These are phyloP conservation scores for Chrysopogon serrulatus DNA, from an alignment of 176 grass and related monocot species.

Conservation along the genomic window DNA sequence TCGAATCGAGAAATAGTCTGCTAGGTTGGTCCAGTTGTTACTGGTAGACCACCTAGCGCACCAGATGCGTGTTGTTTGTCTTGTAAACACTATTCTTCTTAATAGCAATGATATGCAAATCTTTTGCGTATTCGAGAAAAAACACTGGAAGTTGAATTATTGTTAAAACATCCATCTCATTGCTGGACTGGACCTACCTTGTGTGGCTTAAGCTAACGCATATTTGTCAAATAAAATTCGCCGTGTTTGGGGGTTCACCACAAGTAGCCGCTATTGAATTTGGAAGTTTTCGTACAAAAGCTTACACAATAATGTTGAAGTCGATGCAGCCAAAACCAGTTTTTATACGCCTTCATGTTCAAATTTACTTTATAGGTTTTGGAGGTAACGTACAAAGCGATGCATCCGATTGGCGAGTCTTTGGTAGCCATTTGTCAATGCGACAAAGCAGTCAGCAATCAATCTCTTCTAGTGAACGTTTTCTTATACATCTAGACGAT, in stretches of 20 bases:
- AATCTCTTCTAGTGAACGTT: not conserved
- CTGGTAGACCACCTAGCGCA: too few species aligned
- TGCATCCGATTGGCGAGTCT: not conserved
- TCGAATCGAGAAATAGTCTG: too few species aligned
- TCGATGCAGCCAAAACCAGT: not conserved
- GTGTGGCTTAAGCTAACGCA: not conserved
- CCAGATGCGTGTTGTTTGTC: too few species aligned
- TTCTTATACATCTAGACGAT: not conserved
- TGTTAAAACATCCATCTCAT: not conserved
- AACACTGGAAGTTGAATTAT: not conserved
- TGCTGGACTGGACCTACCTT: not conserved
- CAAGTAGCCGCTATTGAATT: not conserved
- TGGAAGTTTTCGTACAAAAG: not conserved
- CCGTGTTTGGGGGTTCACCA: not conserved
- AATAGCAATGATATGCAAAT: too few species aligned
- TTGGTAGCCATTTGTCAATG: not conserved
- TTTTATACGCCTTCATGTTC: not conserved
- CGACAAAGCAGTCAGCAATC: slow-evolving; percentile 13
- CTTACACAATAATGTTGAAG: not conserved
- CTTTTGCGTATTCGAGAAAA: too few species aligned
- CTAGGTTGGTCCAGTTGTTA: too few species aligned
- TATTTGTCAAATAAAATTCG: slow-evolving; percentile 5
- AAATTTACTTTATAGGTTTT: slow-evolving; percentile 21
- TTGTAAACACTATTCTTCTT: too few species aligned
- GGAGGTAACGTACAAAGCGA: not conserved